phyloP scores from a whole-genome alignment of 129 eudicot species.

The Flaveria ramosissima region DNA sequence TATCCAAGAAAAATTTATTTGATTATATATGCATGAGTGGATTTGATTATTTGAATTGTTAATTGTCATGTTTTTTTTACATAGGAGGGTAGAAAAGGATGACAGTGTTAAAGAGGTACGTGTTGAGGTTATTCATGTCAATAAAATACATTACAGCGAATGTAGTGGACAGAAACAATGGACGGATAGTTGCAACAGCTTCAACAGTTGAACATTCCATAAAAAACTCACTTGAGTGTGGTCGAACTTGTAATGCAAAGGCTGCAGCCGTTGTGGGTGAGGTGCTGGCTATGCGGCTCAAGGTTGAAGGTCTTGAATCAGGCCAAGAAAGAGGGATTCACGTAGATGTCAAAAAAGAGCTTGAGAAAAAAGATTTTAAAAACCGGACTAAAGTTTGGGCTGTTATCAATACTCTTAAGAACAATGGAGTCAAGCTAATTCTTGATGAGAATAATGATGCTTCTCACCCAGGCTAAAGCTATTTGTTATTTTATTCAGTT shows the following conservation, averaged over 20 bases:
- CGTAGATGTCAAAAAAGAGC: slow-evolving; percentile 56
- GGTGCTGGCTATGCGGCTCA: slow-evolving; percentile 72
- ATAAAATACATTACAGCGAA: slow-evolving; percentile 73
- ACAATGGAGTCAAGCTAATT: slow-evolving; percentile 58
- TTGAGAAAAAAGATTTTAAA: slow-evolving; percentile 54
- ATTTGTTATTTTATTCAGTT: background rate
- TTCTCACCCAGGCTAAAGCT: slow-evolving; percentile 27
- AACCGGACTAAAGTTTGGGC: slow-evolving; percentile 64
- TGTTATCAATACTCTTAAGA: slow-evolving; percentile 34
- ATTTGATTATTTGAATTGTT: background rate
- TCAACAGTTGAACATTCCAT: slow-evolving; percentile 71
- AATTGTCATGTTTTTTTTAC: background rate
- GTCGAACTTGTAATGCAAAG: slow-evolving; percentile 66
- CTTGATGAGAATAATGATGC: slow-evolving; percentile 32
- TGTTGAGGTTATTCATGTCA: slow-evolving; percentile 64
- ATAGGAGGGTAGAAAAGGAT: slow-evolving; percentile 13
- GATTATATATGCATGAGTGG: background rate
- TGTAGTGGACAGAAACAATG: slow-evolving; percentile 67
- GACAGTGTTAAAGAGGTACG: slow-evolving; percentile 44
- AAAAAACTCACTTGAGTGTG: slow-evolving; percentile 64
- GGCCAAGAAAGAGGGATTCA: slow-evolving; percentile 69
- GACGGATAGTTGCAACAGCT: slow-evolving; percentile 65
- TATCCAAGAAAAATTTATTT: no score
- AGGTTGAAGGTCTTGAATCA: slow-evolving; percentile 60
- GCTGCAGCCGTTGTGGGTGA: slow-evolving; percentile 79